These are phyloP conservation scores for Wilhelminamyces savonicus DNA, from an alignment of 805 yeast genomes.

Conservation along the genomic window DNA sequence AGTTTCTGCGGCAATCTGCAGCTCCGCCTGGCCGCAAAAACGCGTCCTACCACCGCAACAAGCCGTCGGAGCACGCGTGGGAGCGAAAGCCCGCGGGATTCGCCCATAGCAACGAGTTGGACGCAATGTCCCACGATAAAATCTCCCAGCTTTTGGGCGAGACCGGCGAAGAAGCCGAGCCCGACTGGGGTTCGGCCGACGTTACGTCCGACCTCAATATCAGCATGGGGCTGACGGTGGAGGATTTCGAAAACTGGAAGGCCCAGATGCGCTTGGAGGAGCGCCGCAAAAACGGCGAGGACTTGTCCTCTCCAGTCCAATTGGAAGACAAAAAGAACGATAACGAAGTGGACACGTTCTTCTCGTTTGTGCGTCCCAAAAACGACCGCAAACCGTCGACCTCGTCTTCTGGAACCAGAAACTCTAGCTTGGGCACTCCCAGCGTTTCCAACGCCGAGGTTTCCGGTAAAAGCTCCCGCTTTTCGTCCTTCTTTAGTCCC, in stretches of 20 bases:
- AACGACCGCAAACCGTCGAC: conserved; percentile 4
- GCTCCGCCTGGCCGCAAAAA: background rate
- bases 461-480: conserved; percentile 26
- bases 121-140: conserved; percentile 24
- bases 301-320: background rate
- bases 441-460: conserved; percentile 1
- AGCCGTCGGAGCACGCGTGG: conserved; percentile 20
- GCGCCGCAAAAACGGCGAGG: conserved; percentile 39
- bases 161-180: conserved; percentile 25
- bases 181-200: conserved; percentile 35
- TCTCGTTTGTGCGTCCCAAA: conserved; percentile 33
- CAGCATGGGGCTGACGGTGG: conserved; percentile 46
- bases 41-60: conserved; percentile 2
- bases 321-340: conserved; percentile 14
- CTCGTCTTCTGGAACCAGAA: conserved; percentile 1
- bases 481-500: conserved; percentile 26
- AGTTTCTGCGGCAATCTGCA: too few species aligned
- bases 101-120: conserved; percentile 17
- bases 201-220: conserved; percentile 8
- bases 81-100: conserved; percentile 20
- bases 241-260: conserved; percentile 58
- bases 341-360: conserved; percentile 39
- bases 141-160: conserved; percentile 32
- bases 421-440: conserved; percentile 2
- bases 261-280: conserved; percentile 47